Evolutionary conservation across 2,329 filamentous ascomycete species (phyloP).

Genomic region (Neonectria neomacrospora): DNA sequence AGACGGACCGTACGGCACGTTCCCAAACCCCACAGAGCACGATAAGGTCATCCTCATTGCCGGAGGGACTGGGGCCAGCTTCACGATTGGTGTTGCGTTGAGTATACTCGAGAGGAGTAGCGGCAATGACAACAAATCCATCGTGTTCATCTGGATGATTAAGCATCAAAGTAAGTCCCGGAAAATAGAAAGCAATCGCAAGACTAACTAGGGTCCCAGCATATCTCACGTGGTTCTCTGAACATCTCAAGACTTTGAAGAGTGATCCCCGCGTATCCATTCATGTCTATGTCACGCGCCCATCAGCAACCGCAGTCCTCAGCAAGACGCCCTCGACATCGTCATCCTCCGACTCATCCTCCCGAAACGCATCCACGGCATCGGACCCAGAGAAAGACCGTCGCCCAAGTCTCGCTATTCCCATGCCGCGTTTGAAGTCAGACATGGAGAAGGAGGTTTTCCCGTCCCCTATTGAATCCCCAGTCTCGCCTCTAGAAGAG

Average conservation of each 20-base stretch:
- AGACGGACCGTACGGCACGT: slow-evolving; percentile 69
- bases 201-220: slow-evolving; percentile 39
- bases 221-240: slow-evolving; percentile 52
- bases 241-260: slow-evolving; percentile 49
- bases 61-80: slow-evolving; percentile 70
- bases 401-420: slow-evolving; percentile 10
- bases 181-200: neutral
- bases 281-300: slow-evolving; percentile 51
- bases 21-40: slow-evolving; percentile 62
- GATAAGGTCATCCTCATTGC: slow-evolving; percentile 69
- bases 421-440: slow-evolving; percentile 6
- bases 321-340: slow-evolving; percentile 22
- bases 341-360: slow-evolving; percentile 29
- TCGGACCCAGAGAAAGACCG: slow-evolving; percentile 29
- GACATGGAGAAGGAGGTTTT: slow-evolving; percentile 36
- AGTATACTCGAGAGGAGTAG: slow-evolving; percentile 48
- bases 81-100: slow-evolving; percentile 57
- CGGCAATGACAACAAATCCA: slow-evolving; percentile 35
- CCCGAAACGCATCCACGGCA: slow-evolving; percentile 11
- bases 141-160: slow-evolving; percentile 56
- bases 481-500: slow-evolving; percentile 6
- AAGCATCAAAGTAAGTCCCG: slow-evolving; percentile 49
- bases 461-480: slow-evolving; percentile 18
- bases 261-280: slow-evolving; percentile 46
- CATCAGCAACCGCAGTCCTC: slow-evolving; percentile 24